These are phyloP conservation scores for Penicillium sp. DNA, from an alignment of 2,329 filamentous ascomycete species.

Conservation along the genomic window DNA sequence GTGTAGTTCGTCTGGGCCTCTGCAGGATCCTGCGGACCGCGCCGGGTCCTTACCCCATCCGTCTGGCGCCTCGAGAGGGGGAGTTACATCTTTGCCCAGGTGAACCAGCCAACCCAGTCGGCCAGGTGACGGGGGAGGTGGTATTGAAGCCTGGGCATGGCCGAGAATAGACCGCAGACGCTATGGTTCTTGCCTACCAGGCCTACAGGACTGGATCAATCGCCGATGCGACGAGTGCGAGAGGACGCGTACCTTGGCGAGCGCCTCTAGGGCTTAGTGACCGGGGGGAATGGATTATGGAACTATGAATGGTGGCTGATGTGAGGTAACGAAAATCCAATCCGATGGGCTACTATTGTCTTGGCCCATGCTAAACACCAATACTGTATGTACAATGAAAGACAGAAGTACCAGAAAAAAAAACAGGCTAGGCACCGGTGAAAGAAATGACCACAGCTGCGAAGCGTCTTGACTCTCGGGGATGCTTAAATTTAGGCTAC, in stretches of 20 bases:
- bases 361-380: conserved; percentile 5
- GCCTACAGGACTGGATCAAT: background rate
- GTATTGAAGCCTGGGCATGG: conserved; percentile 6
- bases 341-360: background rate
- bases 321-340: conserved; percentile 9
- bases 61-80: conserved; percentile 2
- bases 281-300: background rate
- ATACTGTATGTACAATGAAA: background rate
- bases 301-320: background rate
- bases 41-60: conserved; percentile 5
- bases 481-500: conserved; percentile 18
- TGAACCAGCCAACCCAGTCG: background rate
- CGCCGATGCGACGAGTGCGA: background rate
- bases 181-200: background rate
- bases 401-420: background rate
- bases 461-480: background rate
- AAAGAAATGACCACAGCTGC: background rate
- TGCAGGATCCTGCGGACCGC: background rate
- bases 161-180: background rate
- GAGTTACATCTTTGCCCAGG: conserved; percentile 12
- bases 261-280: background rate
- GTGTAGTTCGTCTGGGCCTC: background rate
- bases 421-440: background rate
- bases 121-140: conserved; percentile 2
- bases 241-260: conserved; percentile 1